Base-by-base conservation (phyloP, 495 filamentous ascomycete species). In the Pyrenula massariospora region DNA sequence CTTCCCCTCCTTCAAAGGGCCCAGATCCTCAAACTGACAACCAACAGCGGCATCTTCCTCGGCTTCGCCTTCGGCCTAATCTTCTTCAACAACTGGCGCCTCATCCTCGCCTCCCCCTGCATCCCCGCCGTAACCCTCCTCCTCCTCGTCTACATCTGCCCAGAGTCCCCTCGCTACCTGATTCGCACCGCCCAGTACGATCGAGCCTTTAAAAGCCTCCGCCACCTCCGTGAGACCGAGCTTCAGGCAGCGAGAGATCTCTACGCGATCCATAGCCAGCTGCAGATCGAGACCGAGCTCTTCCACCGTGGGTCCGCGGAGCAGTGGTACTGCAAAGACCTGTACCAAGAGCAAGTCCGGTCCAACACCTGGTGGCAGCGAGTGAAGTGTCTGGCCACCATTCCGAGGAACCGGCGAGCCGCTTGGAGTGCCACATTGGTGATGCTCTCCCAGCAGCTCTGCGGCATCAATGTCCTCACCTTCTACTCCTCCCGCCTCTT, bases 361-460 rank as follows among this genome's bases (percentile, higher is more conserved):
- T 15, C 31, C 5, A 5, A 15, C 5, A 42, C 5, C 15, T 42
- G 15, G 8, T 15, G 31, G 31, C 31, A 42, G 15, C n/a, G n/a
- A n/a, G n/a, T n/a, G n/a, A n/a, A n/a, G n/a, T n/a, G n/a, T n/a
- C n/a, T n/a, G n/a, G n/a, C n/a, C n/a, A n/a, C n/a, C n/a, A n/a
- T n/a, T n/a, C n/a, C n/a, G n/a, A n/a, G n/a, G n/a, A n/a, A n/a
- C n/a, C n/a, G n/a, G n/a, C n/a, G n/a, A n/a, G n/a, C n/a, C n/a
- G n/a, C n/a, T n/a, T n/a, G n/a, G n/a, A 42, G 31, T 2, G 71
- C 81, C 24, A 84, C 83, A 22, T 50, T 79, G 2, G 83, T 85
- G 55, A 86, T 86, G 83, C 76, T 84, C 58, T 79, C 80, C 5
- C 84, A 89, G 68, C 86, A 90, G 65, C 83, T 90, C 76, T 89